Evolutionary conservation across 345 rosid species (phyloP).

Genomic region (Eucalyptus paniculata): DNA sequence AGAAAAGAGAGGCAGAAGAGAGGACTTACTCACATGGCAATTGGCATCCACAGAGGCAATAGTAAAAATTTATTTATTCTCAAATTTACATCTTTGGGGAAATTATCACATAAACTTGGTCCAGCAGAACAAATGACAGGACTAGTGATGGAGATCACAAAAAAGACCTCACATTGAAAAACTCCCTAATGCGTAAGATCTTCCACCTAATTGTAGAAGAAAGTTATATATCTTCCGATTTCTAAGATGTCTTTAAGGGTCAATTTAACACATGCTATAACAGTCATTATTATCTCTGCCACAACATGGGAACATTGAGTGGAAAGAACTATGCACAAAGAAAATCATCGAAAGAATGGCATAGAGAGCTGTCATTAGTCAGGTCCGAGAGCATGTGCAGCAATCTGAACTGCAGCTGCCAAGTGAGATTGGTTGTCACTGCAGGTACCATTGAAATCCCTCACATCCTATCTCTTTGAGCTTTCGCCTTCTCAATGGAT

Average conservation of each 20-base stretch:
- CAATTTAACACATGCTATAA: neutral
- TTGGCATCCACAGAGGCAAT: neutral
- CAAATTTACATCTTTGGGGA: neutral
- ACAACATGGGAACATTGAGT: neutral
- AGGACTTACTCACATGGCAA: neutral
- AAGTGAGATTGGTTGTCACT: neutral
- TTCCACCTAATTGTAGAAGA: neutral
- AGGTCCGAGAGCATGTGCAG: neutral
- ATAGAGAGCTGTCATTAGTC: neutral
- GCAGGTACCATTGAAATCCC: neutral
- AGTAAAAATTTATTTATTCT: neutral
- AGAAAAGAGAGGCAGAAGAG: neutral
- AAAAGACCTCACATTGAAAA: neutral
- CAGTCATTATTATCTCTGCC: neutral
- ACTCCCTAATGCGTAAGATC: neutral
- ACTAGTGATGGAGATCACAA: neutral
- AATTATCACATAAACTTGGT: neutral
- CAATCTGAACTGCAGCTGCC: neutral
- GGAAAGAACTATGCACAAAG: neutral
- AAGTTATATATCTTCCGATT: neutral
- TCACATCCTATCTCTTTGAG: constrained; percentile 18
- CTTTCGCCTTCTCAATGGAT: constrained; percentile 53
- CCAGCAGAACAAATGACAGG: neutral
- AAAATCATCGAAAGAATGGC: neutral
- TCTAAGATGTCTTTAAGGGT: neutral